Conservation (phyloP, 352 stramenopile genomes). For the Pythium pectinolyticum region DNA sequence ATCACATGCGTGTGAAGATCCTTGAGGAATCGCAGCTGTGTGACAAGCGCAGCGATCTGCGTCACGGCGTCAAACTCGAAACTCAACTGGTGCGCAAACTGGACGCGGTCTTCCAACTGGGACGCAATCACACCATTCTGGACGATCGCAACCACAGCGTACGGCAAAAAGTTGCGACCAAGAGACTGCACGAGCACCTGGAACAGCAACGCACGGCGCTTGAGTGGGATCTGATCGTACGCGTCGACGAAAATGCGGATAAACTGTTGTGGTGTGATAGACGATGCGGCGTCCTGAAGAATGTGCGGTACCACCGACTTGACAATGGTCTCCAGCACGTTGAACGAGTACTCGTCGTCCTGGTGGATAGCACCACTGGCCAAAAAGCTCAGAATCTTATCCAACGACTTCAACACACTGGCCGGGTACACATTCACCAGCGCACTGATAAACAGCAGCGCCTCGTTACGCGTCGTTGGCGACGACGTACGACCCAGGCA, state of each 20-base stretch:
- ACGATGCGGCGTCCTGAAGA: constrained; percentile 28
- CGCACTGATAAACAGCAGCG: constrained; percentile 77
- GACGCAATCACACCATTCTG: constrained; percentile 42
- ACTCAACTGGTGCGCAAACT: constrained; percentile 72
- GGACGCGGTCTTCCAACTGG: constrained; percentile 46
- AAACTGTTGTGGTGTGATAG: constrained; percentile 72
- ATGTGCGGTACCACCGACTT: constrained; percentile 80
- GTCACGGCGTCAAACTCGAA: constrained; percentile 51
- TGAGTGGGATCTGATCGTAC: constrained; percentile 63
- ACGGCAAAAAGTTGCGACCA: constrained; percentile 47
- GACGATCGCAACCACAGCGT: constrained; percentile 59
- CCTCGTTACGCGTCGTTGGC: constrained; percentile 79
- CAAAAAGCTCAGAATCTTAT: constrained; percentile 75
- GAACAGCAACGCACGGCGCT: constrained; percentile 62
- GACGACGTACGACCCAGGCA: constrained; percentile 67
- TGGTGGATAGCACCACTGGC: constrained; percentile 58
- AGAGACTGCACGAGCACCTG: constrained; percentile 61
- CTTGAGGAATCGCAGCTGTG: constrained; percentile 58
- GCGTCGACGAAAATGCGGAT: constrained; percentile 75
- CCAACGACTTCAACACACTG: constrained; percentile 73
- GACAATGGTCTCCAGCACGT: constrained; percentile 86
- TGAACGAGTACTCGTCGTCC: constrained; percentile 86
- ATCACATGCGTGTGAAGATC: constrained; percentile 64
- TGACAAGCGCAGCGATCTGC: constrained; percentile 64
- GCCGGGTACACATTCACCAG: constrained; percentile 74